Evolutionary conservation across 805 yeast species (phyloP).

Genomic region (Sugiyamaella smithiae): DNA sequence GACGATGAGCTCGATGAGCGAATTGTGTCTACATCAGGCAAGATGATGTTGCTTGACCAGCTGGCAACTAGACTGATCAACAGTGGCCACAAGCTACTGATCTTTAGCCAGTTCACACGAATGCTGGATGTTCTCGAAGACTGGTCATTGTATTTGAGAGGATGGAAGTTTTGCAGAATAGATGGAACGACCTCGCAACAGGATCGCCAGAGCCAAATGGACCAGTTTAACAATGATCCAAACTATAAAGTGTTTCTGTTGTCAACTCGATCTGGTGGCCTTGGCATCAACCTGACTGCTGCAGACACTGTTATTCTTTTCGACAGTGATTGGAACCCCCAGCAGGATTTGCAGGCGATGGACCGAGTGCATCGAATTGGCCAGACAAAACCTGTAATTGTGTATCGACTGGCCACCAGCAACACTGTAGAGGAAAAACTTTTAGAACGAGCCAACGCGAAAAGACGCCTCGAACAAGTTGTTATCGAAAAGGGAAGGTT

Average conservation of each 20-base stretch:
- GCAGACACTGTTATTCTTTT: constrained; percentile 90
- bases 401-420: constrained; percentile 71
- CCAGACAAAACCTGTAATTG: constrained; percentile 76
- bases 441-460: constrained; percentile 72
- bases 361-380: constrained; percentile 95
- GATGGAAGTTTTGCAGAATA: constrained; percentile 52
- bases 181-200: constrained; percentile 73
- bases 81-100: constrained; percentile 63
- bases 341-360: constrained; percentile 94
- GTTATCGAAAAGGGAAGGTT: constrained; percentile 62
- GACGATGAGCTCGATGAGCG: constrained; percentile 41
- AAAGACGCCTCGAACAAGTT: constrained; percentile 72
- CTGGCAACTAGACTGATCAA: constrained; percentile 50
- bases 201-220: constrained; percentile 63
- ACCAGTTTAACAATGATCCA: constrained; percentile 43
- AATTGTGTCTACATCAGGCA: constrained; percentile 62
- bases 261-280: constrained; percentile 92
- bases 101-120: constrained; percentile 83
- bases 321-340: constrained; percentile 98
- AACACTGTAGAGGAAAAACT: constrained; percentile 83
- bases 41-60: constrained; percentile 66
- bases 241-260: constrained; percentile 58
- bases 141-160: constrained; percentile 58
- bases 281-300: constrained; percentile 79
- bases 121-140: constrained; percentile 81